Percentiles rank a stretch among this genome's conserved stretches.
Conservation (phyloP, 1,139 yeast genomes). For the Meyerozyma sp. region DNA sequence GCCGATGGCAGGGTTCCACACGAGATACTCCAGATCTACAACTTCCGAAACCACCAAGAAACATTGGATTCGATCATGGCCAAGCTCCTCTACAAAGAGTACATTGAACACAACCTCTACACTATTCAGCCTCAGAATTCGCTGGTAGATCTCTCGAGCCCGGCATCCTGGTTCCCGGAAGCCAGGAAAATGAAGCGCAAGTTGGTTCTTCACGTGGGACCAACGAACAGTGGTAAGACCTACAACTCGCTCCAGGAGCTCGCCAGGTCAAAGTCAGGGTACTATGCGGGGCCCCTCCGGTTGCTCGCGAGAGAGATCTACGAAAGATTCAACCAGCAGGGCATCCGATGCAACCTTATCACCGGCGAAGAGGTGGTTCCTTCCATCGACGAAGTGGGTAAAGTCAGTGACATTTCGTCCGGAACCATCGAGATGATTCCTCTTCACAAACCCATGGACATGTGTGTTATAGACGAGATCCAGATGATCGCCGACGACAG, state of each 20-base stretch:
- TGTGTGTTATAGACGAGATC: conserved; percentile 91
- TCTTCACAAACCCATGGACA: conserved; percentile 60
- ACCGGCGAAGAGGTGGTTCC: conserved; percentile 93
- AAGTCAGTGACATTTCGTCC: conserved; percentile 66
- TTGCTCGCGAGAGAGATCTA: conserved; percentile 86
- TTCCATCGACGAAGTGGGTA: conserved; percentile 63
- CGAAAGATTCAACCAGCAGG: conserved; percentile 66
- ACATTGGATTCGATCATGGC: conserved; percentile 17
- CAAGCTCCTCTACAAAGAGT: conserved; percentile 20
- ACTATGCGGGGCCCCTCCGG: conserved; percentile 92
- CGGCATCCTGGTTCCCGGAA: conserved; percentile 84
- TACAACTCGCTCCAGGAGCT: conserved; percentile 71
- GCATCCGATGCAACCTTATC: conserved; percentile 69
- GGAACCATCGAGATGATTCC: conserved; percentile 96
- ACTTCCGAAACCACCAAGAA: conserved; percentile 14
- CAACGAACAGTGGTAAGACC: conserved; percentile 97
- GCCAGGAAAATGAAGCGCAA: conserved; percentile 79
- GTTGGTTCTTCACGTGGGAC: conserved; percentile 89
- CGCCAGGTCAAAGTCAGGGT: conserved; percentile 69
- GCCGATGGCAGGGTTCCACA: conserved; percentile 15
- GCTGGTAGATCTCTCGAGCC: conserved; percentile 56
- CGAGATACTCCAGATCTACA: conserved; percentile 13
- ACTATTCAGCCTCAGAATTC: not conserved
- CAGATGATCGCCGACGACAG: conserved; percentile 83
- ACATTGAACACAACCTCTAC: conserved; percentile 8